Conservation (phyloP, 2,329 filamentous ascomycete genomes). For the Leptographium galeiforme region DNA sequence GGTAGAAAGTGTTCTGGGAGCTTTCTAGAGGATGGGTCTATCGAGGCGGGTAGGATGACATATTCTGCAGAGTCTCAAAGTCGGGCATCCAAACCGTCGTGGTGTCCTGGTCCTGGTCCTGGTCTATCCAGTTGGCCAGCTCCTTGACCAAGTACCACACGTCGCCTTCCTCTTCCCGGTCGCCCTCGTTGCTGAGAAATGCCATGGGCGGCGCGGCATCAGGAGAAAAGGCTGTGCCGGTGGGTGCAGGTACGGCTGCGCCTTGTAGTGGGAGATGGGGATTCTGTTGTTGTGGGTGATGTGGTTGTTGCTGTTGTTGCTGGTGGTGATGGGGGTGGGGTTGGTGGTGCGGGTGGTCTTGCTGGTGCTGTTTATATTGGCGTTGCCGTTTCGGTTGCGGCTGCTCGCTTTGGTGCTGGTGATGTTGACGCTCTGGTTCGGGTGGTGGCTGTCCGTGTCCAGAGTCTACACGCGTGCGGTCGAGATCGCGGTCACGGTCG, state of each 20-base stretch:
- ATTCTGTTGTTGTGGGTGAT: not conserved
- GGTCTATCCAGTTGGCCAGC: conserved; percentile 5
- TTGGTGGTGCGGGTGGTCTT: not conserved
- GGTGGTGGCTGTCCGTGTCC: not conserved
- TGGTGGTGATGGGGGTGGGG: no score
- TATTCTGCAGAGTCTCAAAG: conserved; percentile 3
- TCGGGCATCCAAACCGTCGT: conserved; percentile 6
- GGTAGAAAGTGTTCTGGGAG: no score
- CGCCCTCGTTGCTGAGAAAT: not conserved
- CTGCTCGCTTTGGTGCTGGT: not conserved
- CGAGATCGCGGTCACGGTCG: no score
- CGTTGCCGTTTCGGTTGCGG: not conserved
- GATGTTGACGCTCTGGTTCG: not conserved
- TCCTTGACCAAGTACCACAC: conserved; percentile 2
- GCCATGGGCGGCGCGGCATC: not conserved
- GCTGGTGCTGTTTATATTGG: not conserved
- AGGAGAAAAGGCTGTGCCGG: not conserved
- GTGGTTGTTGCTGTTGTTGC: not conserved
- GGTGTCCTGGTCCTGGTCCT: not conserved
- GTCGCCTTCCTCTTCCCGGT: not conserved
- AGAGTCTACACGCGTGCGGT: not conserved
- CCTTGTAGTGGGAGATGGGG: no score
- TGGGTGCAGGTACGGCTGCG: not conserved
- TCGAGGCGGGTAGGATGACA: not conserved
- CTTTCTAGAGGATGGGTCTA: not conserved